A percentile compares a stretch with the other conserved stretches of the same genome.
Conservation (phyloP, 208 protist species). For the Crithidia expoeki region DNA sequence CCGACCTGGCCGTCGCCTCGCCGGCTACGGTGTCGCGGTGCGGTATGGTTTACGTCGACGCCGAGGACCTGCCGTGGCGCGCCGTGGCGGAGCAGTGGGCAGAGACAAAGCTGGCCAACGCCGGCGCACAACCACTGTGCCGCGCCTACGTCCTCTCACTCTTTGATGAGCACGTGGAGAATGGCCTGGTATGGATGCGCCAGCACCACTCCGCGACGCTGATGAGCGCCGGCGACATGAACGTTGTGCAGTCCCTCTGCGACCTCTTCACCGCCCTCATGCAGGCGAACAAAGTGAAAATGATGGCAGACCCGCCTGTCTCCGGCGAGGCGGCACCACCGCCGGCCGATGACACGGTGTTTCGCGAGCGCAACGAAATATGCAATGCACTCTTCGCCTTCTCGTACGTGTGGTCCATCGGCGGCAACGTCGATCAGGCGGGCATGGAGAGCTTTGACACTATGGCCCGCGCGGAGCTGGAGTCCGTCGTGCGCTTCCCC, state of each 20-base stretch:
- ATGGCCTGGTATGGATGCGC: conserved; percentile 90
- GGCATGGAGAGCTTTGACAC: conserved; percentile 94
- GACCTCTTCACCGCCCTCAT: conserved; percentile 91
- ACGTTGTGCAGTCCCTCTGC: conserved; percentile 93
- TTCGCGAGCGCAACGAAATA: conserved; percentile 88
- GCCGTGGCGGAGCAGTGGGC: conserved; percentile 92
- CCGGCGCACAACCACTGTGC: conserved; percentile 61
- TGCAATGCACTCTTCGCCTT: conserved; percentile 94
- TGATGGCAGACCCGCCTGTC: conserved; percentile 66
- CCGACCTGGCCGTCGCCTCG: conserved; percentile 97
- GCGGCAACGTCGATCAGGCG: conserved; percentile 91
- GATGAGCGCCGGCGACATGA: conserved; percentile 91
- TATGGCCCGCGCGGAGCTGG: conserved; percentile 80
- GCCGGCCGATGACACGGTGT: conserved; percentile 63
- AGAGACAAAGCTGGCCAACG: conserved; percentile 69
- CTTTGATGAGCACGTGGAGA: conserved; percentile 88
- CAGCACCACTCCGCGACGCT: conserved; percentile 64
- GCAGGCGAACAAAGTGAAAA: conserved; percentile 68
- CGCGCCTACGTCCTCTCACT: conserved; percentile 87
- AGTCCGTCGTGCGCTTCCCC: conserved; percentile 86
- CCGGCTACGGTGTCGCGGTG: conserved; percentile 98
- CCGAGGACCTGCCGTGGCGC: conserved; percentile 93
- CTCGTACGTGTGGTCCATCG: conserved; percentile 96
- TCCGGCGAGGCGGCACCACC: conserved; percentile 33
- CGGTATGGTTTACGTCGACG: conserved; percentile 98